These are phyloP conservation scores for Lipomyces japonicus DNA, from an alignment of 805 yeast species.

Conservation along the genomic window DNA sequence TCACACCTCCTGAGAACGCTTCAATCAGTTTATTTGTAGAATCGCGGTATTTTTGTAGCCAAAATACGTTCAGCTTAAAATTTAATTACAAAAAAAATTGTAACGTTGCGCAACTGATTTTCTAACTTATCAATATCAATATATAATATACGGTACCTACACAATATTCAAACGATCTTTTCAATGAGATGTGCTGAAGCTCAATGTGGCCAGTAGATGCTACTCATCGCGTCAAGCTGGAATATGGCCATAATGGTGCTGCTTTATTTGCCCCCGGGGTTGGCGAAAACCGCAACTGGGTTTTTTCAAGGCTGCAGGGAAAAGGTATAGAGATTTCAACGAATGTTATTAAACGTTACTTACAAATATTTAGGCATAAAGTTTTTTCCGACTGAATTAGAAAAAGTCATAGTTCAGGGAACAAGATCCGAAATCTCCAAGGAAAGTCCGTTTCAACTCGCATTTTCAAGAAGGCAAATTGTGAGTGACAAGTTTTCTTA, in stretches of 20 bases:
- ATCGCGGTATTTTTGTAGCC: too few species aligned
- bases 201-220: conserved; percentile 43
- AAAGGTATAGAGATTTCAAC: conserved; percentile 26
- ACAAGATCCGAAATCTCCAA: conserved; percentile 5
- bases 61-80: too few species aligned
- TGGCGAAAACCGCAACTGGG: conserved; percentile 28
- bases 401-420: not conserved
- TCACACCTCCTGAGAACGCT: too few species aligned
- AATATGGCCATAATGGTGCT: conserved; percentile 46
- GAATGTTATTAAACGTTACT: conserved; percentile 4
- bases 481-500: conserved; percentile 1
- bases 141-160: too few species aligned
- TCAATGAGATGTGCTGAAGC: too few species aligned
- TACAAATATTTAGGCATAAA: conserved; percentile 3
- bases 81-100: too few species aligned
- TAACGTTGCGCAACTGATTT: too few species aligned
- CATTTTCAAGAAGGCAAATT: conserved; percentile 16
- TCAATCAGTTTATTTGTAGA: too few species aligned
- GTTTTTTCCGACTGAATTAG: conserved; percentile 4
- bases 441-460: conserved; percentile 19
- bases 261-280: conserved; percentile 29
- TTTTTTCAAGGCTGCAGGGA: conserved; percentile 34
- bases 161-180: too few species aligned
- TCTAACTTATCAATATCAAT: too few species aligned
- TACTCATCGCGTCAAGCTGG: conserved; percentile 41